Base-by-base conservation (phyloP, 495 filamentous ascomycete genomes). In the Hypoxylon subgilvum region DNA sequence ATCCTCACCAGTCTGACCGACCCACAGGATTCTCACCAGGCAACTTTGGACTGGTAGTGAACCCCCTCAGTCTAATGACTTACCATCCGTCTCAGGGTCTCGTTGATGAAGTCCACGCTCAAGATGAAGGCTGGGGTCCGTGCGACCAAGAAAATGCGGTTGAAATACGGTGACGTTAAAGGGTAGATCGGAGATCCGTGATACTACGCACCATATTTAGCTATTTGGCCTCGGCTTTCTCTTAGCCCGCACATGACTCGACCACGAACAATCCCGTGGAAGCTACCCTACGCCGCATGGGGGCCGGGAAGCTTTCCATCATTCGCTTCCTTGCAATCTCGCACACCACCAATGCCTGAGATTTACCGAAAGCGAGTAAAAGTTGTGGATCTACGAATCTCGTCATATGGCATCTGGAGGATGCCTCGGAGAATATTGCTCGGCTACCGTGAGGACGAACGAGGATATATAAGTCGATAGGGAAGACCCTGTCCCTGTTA, bases 271-370 rank as follows among this genome's bases (percentile, higher is more conserved):
- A 41, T 50, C 21, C n/a, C n/a, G n/a, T n/a, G 38, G 16, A 17
- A 46, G 30, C 39, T 38, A 5, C 28, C 31, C 22, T 44, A 22
- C 27, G 31, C 16, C 32, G 17, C 19, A 19, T 28, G 28, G 40
- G 21, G 12, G 19, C 19, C 21, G 38, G n/a, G 50, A 19, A 9
- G 4, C 31, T 1, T 8, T 22, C 22, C 25, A 36, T 5, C 25
- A 22, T 14, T 13, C 40, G 38, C n/a, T n/a, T n/a, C n/a, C n/a
- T n/a, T n/a, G n/a, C n/a, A 44, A 36, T 57, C 50, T 57, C 45
- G 5, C 54, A 57, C 22, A 57, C 40, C 14, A 19, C 7, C 30
- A n/a, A 50, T 19, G 35, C 36, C 42, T 23, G 30, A 50, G 31
- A 57, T 50, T 50, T 44, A 39, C 31, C 30, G 30, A 48, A 30